Percentiles rank a stretch among this genome's conserved stretches.
Conservation (phyloP, 768 basidiomycete genomes). For the Rhizopogon vinicolor region DNA sequence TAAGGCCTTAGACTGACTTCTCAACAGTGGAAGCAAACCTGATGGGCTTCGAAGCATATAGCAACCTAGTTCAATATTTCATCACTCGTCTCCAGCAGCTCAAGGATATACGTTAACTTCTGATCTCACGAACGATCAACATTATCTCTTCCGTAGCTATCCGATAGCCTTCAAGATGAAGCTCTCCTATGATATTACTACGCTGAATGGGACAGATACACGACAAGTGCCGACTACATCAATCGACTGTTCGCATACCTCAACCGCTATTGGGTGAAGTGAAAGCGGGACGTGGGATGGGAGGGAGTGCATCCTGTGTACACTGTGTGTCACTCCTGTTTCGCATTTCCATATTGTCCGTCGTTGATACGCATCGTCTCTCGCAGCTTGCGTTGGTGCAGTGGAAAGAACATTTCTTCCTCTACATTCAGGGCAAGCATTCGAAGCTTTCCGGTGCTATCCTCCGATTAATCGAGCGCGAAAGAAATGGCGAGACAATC, state of each 20-base stretch:
- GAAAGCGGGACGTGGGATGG: conserved; percentile 95
- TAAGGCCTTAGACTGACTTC: no score
- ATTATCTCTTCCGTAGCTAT: conserved; percentile 45
- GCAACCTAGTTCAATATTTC: conserved; percentile 57
- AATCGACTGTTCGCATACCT: conserved; percentile 97
- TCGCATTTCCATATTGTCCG: conserved; percentile 27
- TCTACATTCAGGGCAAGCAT: conserved; percentile 75
- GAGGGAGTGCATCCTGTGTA: conserved; percentile 96
- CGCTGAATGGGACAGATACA: conserved; percentile 94
- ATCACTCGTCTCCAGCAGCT: conserved; percentile 68
- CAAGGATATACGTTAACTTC: conserved; percentile 47
- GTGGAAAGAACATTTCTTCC: conserved; percentile 93
- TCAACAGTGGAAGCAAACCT: no score
- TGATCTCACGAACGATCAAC: conserved; percentile 5
- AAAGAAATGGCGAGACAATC: conserved; percentile 91
- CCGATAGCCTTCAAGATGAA: conserved; percentile 81
- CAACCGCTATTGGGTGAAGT: conserved; percentile 98
- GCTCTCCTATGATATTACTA: conserved; percentile 88
- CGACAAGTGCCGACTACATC: conserved; percentile 94
- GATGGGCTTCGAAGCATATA: conserved; percentile 23
- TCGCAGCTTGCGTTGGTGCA: conserved; percentile 88
- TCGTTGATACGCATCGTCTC: conserved; percentile 1
- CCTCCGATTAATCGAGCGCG: conserved; percentile 85
- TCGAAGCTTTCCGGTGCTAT: conserved; percentile 84
- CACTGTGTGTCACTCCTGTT: conserved; percentile 50